Percentiles rank a stretch among this genome's conserved stretches.
These are phyloP conservation scores for Arctium lappa DNA, from an alignment of 129 eudicot species.

Conservation along the genomic window DNA sequence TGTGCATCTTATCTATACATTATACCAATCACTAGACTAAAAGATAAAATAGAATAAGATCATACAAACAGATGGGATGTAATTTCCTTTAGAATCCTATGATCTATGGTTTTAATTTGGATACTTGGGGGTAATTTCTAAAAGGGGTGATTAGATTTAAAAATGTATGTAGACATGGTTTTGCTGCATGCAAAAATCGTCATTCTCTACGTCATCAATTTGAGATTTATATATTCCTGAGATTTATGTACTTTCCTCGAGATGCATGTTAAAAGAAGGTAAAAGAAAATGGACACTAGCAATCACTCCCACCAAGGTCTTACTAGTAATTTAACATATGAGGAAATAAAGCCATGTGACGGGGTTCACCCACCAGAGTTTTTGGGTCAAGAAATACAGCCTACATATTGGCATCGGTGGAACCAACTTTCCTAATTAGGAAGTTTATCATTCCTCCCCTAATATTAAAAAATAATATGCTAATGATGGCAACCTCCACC, in stretches of 20 bases:
- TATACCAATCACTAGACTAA: too few relatives aligned
- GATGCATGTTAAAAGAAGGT: conserved; percentile 52
- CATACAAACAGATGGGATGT: not conserved
- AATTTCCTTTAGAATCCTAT: not conserved
- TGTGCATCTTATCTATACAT: too few relatives aligned
- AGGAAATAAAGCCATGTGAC: conserved; percentile 44
- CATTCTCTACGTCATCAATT: conserved; percentile 28
- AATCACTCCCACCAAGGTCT: conserved; percentile 46
- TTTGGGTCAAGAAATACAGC: conserved; percentile 27
- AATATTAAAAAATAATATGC: conserved; percentile 13
- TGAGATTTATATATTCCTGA: conserved; percentile 11
- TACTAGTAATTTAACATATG: not conserved
- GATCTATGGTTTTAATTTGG: not conserved
- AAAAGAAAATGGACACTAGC: conserved; percentile 1
- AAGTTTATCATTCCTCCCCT: conserved; percentile 27
- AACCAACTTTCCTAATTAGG: conserved; percentile 42
- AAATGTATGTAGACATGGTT: conserved; percentile 12
- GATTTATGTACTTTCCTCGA: conserved; percentile 47
- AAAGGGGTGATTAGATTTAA: not conserved
- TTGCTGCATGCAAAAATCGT: conserved; percentile 22
- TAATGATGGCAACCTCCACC: conserved; percentile 38
- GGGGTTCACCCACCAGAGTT: conserved; percentile 23
- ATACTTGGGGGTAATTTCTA: not conserved
- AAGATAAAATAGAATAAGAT: not conserved
- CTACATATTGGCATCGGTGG: conserved; percentile 19